phyloP scores from a whole-genome alignment of 306 rosid species.

The Aeschynomene evenia region DNA sequence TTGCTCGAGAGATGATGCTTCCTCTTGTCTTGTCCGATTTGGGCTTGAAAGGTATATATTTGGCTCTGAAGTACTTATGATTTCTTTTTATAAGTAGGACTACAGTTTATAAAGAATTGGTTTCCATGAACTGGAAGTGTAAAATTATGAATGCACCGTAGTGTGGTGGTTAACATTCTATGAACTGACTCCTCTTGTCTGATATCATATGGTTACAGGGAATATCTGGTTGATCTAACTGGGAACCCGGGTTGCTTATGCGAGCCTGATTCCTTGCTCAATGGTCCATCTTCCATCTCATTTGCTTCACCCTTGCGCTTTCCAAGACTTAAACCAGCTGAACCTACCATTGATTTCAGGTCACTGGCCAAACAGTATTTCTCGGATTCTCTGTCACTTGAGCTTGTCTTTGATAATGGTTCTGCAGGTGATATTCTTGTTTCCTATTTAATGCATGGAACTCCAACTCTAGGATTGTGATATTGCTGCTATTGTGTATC shows the following conservation, averaged over 20 bases:
- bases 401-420: constrained; percentile 63
- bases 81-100: not conserved
- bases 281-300: constrained; percentile 82
- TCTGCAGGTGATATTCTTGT: constrained; percentile 52
- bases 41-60: constrained; percentile 56
- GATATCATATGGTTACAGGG: constrained; percentile 48
- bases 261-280: constrained; percentile 81
- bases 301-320: constrained; percentile 77
- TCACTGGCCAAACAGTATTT: constrained; percentile 79
- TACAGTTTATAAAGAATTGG: constrained; percentile 14
- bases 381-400: constrained; percentile 56
- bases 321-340: constrained; percentile 67
- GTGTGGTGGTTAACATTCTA: constrained; percentile 1
- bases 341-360: constrained; percentile 60
- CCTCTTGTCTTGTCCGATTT: constrained; percentile 81
- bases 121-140: constrained; percentile 2
- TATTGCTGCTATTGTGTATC: not conserved
- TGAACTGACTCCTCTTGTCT: constrained; percentile 13
- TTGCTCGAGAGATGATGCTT: constrained; percentile 71
- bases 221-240: constrained; percentile 71
- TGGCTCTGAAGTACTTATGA: not conserved
- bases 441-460: constrained; percentile 6
- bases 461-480: not conserved
- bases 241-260: constrained; percentile 66
- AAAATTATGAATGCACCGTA: constrained; percentile 6